phyloP scores from a whole-genome alignment of 78 protist species.

The Dictyostelium purpureum region DNA sequence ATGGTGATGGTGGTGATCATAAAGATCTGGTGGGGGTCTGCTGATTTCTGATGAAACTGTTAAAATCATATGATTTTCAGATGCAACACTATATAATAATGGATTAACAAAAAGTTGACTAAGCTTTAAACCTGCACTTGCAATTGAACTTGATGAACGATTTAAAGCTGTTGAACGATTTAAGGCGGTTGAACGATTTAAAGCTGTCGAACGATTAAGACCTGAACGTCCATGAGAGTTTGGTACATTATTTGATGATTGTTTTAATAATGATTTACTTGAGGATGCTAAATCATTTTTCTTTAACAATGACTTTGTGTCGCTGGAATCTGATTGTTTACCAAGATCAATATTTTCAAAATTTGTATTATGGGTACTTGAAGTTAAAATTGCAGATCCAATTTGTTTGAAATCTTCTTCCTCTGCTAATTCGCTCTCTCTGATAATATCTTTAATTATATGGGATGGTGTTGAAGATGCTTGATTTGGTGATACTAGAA shows the following conservation, averaged over 20 bases:
- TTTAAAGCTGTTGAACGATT: too few relatives aligned
- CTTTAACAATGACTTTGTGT: neutral
- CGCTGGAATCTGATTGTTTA: neutral
- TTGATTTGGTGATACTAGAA: neutral
- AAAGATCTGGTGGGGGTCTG: neutral
- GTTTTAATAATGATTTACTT: neutral
- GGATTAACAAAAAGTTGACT: conserved; percentile 16
- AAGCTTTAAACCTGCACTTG: neutral
- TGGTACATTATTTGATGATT: neutral
- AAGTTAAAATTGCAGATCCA: neutral
- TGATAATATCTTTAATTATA: neutral
- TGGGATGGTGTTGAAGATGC: neutral
- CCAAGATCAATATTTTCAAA: neutral
- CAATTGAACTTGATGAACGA: neutral
- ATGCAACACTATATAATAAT: neutral
- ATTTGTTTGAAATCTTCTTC: neutral
- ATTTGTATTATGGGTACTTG: neutral
- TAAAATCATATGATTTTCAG: conserved; percentile 20
- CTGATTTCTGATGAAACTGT: neutral
- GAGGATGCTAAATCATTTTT: neutral
- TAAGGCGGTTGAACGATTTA: too few relatives aligned
- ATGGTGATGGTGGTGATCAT: too few relatives aligned
- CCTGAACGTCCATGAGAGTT: too few relatives aligned
- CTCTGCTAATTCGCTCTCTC: neutral
- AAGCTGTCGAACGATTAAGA: too few relatives aligned